These are phyloP conservation scores for Clonostachys sp. DNA, from an alignment of 2,329 filamentous ascomycete genomes.

Conservation along the genomic window DNA sequence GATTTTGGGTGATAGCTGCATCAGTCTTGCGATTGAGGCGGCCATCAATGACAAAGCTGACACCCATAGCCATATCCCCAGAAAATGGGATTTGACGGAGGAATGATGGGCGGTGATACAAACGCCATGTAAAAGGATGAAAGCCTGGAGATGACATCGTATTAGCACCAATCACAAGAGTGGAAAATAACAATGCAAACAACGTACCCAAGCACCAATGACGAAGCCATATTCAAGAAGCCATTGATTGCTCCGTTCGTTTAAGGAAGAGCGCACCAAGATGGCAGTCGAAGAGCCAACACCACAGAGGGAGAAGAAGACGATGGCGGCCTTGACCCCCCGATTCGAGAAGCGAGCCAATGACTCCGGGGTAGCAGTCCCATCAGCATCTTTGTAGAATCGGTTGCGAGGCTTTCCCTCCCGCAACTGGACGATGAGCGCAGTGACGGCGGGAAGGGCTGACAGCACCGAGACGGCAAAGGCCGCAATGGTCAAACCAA, in stretches of 20 bases:
- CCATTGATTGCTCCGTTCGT: constrained; percentile 24
- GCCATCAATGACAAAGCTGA: constrained; percentile 39
- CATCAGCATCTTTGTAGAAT: constrained; percentile 66
- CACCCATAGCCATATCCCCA: constrained; percentile 46
- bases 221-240: constrained; percentile 56
- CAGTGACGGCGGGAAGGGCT: not conserved
- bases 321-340: constrained; percentile 48
- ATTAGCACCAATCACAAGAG: not conserved
- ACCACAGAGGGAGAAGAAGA: constrained; percentile 49
- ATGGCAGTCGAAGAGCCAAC: constrained; percentile 50
- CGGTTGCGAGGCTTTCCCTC: constrained; percentile 31
- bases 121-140: constrained; percentile 47
- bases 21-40: constrained; percentile 38
- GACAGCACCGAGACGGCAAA: not conserved
- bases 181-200: not conserved
- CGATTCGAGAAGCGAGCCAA: constrained; percentile 57
- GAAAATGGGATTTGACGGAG: constrained; percentile 45
- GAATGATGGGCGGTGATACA: constrained; percentile 42
- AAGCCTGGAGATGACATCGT: constrained; percentile 25
- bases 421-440: constrained; percentile 17
- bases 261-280: constrained; percentile 46
- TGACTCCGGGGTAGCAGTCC: constrained; percentile 60
- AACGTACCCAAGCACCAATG: constrained; percentile 58
- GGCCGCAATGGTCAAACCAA: no score
- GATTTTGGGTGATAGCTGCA: constrained; percentile 21